Conservation (phyloP, 2,329 filamentous ascomycete genomes). For the Lachnellula cervina region DNA sequence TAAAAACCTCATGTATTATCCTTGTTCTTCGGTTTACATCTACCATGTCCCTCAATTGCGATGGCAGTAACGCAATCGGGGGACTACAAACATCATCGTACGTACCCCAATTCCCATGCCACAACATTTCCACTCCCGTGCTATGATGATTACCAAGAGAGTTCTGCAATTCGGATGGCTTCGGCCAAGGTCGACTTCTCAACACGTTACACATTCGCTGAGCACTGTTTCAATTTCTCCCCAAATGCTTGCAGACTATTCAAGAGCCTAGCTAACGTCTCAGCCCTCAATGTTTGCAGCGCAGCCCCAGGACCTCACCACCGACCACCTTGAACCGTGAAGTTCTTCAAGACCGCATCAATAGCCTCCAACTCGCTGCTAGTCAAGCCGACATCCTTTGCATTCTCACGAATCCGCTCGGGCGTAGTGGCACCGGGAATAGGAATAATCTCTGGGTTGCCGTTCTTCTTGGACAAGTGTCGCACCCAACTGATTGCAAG, state of each 20-base stretch:
- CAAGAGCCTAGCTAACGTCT: conserved; percentile 9
- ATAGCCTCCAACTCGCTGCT: conserved; percentile 48
- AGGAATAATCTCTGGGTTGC: conserved; percentile 48
- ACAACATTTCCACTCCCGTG: background rate
- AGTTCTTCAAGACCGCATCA: conserved; percentile 43
- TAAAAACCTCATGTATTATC: too few relatives aligned
- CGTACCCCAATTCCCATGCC: background rate
- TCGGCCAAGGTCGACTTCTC: conserved; percentile 24
- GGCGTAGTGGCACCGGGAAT: conserved; percentile 60
- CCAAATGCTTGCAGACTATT: background rate
- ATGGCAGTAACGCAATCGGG: background rate
- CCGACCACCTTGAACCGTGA: conserved; percentile 44
- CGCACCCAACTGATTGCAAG: conserved; percentile 57
- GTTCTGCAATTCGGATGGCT: conserved; percentile 31
- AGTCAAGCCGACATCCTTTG: conserved; percentile 43
- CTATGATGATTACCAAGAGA: conserved; percentile 27
- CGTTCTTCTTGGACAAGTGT: conserved; percentile 25
- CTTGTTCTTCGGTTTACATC: too few relatives aligned
- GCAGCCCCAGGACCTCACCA: conserved; percentile 34
- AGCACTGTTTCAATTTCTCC: conserved; percentile 12
- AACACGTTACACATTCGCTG: conserved; percentile 30
- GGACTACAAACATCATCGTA: background rate
- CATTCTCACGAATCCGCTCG: conserved; percentile 57
- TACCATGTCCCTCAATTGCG: too few relatives aligned
- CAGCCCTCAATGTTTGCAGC: conserved; percentile 11